Base-by-base conservation (phyloP, 768 basidiomycete genomes). In the Mycena chlorophos region DNA sequence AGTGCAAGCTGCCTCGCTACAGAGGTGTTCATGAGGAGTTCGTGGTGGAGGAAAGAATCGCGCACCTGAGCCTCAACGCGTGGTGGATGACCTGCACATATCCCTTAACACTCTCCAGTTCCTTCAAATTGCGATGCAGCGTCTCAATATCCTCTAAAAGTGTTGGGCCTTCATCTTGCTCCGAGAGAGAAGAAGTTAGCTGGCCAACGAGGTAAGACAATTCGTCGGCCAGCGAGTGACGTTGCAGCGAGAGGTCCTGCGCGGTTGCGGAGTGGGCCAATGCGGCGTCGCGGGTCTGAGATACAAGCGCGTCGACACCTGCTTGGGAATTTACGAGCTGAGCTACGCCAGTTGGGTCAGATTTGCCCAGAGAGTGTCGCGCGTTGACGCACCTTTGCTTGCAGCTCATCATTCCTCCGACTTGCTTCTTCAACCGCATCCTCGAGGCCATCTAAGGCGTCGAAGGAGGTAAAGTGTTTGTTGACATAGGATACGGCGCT, bases 91-190 rank as follows among this genome's bases (percentile, higher is more conserved):
- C 75, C 48, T 83, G 82, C 10, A 90, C 85, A 70, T 96, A 97
- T 23, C 79, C 77, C 63, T 84, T 84, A 20, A 94, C 84, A 56
- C 81, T 82, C 63, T 90, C 79, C 34, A 97, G 76, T 65, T 93
- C 87, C 67, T 84, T 86, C 63, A 96, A 65, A 64, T 82, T 84
- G 43, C 85, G 77, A 65, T 95, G 91, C 60, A 95, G 71, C 0
- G 78, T 81, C 66, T 96, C 91, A 56, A 98, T 76, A 42, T 91
- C 88, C 68, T 94, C 89, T 10, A 96, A 75, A 4, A 98, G 72
- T 0, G 87, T 91, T 3, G 86, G 75, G 39, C 71, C 62, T n/a
- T 68, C 71, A 10, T 78, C 76, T 40, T 74, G 77, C 14, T 76
- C 78, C 12, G 75, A 73, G 26, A 82, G 61, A 2, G 81, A 75